Base-by-base conservation (phyloP, 192 early-diverging fungal species). In the Irineochytrium annulatum region DNA sequence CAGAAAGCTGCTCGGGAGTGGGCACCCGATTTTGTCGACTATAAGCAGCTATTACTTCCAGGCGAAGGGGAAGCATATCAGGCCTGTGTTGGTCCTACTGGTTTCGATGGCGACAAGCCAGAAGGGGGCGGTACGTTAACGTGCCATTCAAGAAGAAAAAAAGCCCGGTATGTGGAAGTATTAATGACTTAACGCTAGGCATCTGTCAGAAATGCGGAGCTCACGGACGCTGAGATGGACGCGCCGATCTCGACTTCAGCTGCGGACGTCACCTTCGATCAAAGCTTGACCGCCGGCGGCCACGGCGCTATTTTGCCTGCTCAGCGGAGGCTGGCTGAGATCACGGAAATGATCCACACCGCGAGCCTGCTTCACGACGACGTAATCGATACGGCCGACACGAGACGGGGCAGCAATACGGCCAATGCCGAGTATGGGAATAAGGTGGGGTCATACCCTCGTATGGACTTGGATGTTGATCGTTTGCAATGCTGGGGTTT, bases 331-430 rank as follows among this genome's bases (percentile, higher is more conserved):
- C 78, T 98, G 44, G 93, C 93, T 3, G 95, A 98, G 72, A 96
- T 98, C 53, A 90, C 90, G 0, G 95, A 98, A 72, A 93, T 98
- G 89, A 98, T 98, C 65, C 93, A 98, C 67, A 98, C 93, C 2
- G 90, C 95, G 13, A 92, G 93, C 2, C 72, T 98, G 8, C 74
- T 98, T 6, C 95, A 98, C 69, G 92, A 98, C 73, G 95, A 98
- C 68, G 88, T 94, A 16, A 87, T 93, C 52, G 92, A 95, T 67
- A 68, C 76, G 17, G 80, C 90, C 0, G 76, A 86, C 39, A 85
- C 80, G 3, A 87, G 93, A 30, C 83, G 93, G 16, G 79, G 79
- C 26, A 60, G 87, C 53, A 76, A 88, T 6, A 88, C 90, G 11
- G 89, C 88, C 8, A 92, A 94, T 57, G 82, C 84, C 56, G 82